Evolutionary conservation across 176 grass and related monocot genomes (phyloP), one percentile per base, ranked within the genome.

Genomic region (Pharus latifolius): DNA sequence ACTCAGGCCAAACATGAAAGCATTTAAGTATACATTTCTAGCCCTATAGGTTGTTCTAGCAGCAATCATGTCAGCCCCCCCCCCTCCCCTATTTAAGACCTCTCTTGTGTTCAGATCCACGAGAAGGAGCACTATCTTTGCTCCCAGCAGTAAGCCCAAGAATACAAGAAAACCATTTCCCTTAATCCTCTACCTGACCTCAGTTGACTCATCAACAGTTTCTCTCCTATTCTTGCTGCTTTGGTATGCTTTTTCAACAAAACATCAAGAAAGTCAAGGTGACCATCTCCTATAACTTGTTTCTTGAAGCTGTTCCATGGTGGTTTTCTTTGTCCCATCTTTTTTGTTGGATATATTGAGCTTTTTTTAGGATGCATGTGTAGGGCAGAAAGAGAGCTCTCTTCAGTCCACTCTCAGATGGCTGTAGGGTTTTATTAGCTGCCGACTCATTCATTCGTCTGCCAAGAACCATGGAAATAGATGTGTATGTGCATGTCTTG

Each of bases 321-420:
- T 33, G 15, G 12, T 19, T 3, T 32, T 10, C 16, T 29, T 0
- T 0, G 16, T 60, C 17, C 17, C 50, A 19, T 25, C 25, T 18
- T 7, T 18, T 68, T 15, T 54, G 6, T 4, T 51, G 30, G 6
- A 20, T 23, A 26, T 83, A 31, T 56, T 56, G 34, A 20, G 10
- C 33, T 75, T 10, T 18, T 61, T 37, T 40, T 46, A 20, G 17
- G 11, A 7, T 26, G 10, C 43, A 26, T 65, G 29, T 25, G 60
- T 33, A 14, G 34, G 62, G 25, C 34, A 7, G 17, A 12, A 77
- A 88, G 85, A 92, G 90, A 88, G 90, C 90, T 85, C 83, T 78
- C 90, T 92, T 88, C 90, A 83, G 85, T 92, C 85, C 90, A 92
- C 85, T 88, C 90, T 80, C 64, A 84, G 83, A 74, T 73, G 82